These are phyloP conservation scores for Alternaria tenuissima DNA, from an alignment of 2,329 filamentous ascomycete genomes.

Conservation along the genomic window DNA sequence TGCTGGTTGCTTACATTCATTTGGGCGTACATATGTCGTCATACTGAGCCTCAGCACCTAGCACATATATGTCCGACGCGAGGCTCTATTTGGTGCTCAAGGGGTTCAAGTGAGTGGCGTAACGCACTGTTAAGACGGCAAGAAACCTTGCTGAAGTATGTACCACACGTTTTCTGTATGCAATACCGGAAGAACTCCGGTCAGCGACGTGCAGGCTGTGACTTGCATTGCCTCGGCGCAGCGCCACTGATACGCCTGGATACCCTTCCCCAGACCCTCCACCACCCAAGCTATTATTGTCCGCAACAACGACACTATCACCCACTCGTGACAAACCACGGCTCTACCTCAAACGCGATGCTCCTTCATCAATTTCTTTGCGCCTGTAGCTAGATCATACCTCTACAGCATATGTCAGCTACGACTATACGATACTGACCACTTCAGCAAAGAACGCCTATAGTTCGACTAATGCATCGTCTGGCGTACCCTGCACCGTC, in stretches of 20 bases:
- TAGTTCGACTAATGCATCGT: background rate
- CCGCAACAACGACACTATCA: background rate
- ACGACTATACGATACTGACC: background rate
- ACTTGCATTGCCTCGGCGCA: conserved; percentile 5
- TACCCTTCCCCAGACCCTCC: conserved; percentile 8
- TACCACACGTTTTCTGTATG: background rate
- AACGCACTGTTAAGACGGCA: conserved; percentile 3
- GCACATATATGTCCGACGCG: background rate
- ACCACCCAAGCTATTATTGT: background rate
- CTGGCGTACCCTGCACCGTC: conserved; percentile 11
- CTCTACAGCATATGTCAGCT: background rate
- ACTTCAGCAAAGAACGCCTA: background rate
- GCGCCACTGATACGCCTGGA: background rate
- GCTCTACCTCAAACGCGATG: background rate
- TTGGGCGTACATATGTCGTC: background rate
- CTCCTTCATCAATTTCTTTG: background rate
- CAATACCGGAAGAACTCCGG: conserved; percentile 15
- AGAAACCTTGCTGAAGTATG: background rate
- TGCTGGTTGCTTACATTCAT: background rate
- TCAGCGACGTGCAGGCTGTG: background rate
- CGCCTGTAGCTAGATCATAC: background rate
- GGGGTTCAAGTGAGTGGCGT: background rate
- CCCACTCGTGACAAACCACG: background rate
- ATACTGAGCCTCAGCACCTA: background rate
- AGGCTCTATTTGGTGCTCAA: background rate